A percentile compares a stretch with the other conserved stretches of the same genome.
phyloP scores from a whole-genome alignment of 2,329 filamentous ascomycete genomes.

The Hypoxylon sp. region DNA sequence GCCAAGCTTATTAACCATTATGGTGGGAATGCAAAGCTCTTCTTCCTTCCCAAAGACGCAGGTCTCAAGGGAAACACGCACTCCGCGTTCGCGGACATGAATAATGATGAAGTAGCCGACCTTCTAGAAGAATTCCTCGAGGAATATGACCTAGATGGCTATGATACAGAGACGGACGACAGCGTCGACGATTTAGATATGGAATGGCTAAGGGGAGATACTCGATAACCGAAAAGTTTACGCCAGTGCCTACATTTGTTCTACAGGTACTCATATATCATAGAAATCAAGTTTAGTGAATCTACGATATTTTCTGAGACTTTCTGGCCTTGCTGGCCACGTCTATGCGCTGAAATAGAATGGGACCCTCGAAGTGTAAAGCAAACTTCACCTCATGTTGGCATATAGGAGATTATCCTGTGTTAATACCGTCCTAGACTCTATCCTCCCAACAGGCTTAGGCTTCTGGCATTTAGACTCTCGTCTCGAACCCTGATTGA shows the following conservation, averaged over 20 bases:
- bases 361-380: no score
- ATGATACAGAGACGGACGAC: constrained; percentile 26
- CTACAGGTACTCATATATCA: no score
- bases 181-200: constrained; percentile 13
- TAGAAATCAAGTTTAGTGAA: no score
- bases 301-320: no score
- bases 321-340: no score
- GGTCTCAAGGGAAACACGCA: constrained; percentile 52
- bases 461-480: no score
- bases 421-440: no score
- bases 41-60: constrained; percentile 47
- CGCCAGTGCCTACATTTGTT: not conserved
- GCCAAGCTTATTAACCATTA: constrained; percentile 51
- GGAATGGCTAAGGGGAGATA: constrained; percentile 9
- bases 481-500: no score
- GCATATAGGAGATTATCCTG: no score
- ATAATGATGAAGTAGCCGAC: constrained; percentile 50
- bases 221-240: not conserved
- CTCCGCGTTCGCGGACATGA: constrained; percentile 52
- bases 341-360: no score
- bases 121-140: constrained; percentile 49
- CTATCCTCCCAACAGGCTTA: no score
- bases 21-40: constrained; percentile 50
- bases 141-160: constrained; percentile 45
- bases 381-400: no score